A percentile compares a stretch with the other conserved stretches of the same genome.
phyloP scores from a whole-genome alignment of 306 rosid species.

The Lotus japonicus region DNA sequence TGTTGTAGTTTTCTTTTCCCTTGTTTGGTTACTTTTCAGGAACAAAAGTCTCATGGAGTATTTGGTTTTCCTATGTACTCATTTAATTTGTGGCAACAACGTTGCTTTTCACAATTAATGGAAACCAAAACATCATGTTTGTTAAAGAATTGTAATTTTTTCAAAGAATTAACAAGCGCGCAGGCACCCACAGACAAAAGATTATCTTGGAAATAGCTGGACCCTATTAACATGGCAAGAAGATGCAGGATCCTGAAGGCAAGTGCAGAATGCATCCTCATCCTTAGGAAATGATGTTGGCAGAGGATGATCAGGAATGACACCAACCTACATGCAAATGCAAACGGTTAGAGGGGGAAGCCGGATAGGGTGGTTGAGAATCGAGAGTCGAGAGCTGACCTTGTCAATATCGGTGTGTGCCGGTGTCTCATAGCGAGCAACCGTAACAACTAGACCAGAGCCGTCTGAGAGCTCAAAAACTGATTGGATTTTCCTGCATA shows the following conservation, averaged over 20 bases:
- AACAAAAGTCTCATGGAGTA: background rate
- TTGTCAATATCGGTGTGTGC: conserved; percentile 83
- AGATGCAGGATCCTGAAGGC: conserved; percentile 81
- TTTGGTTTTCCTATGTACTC: background rate
- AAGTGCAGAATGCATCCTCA: conserved; percentile 72
- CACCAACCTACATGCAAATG: conserved; percentile 56
- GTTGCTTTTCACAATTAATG: background rate
- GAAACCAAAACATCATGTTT: background rate
- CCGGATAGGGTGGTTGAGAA: background rate
- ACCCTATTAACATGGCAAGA: conserved; percentile 65
- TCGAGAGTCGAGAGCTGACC: conserved; percentile 37
- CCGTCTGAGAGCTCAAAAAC: conserved; percentile 93
- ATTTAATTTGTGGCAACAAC: background rate
- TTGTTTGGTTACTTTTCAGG: background rate
- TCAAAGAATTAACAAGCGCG: background rate
- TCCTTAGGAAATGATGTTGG: conserved; percentile 83
- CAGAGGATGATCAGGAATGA: conserved; percentile 89
- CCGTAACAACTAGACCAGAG: conserved; percentile 89
- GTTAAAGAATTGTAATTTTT: conserved; percentile 8
- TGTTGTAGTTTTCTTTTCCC: background rate
- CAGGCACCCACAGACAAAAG: background rate
- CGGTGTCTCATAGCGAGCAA: conserved; percentile 95
- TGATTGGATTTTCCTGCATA: conserved; percentile 89
- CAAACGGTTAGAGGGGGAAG: background rate
- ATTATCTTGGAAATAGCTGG: conserved; percentile 65